Percentiles rank a stretch among this genome's conserved stretches.
Conservation (phyloP, 2,329 filamentous ascomycete genomes). For the Stagonosporopsis chrysanthemi region DNA sequence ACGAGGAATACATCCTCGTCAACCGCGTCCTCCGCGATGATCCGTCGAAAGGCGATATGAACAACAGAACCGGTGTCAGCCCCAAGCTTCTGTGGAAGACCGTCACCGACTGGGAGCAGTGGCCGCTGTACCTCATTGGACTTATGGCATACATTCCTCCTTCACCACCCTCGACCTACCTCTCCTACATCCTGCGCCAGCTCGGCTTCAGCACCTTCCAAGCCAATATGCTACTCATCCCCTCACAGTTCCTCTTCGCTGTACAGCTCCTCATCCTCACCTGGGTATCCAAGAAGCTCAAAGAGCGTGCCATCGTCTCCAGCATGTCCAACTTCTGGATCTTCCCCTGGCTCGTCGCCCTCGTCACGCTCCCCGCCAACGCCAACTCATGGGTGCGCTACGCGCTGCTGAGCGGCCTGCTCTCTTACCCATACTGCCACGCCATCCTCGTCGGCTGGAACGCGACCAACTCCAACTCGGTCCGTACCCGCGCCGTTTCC, state of each 20-base stretch:
- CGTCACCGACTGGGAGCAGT: slow-evolving; percentile 41
- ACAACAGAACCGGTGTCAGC: slow-evolving; percentile 41
- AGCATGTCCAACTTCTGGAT: slow-evolving; percentile 65
- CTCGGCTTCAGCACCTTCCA: slow-evolving; percentile 70
- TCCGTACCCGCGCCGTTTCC: slow-evolving; percentile 51
- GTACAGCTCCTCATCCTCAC: slow-evolving; percentile 55
- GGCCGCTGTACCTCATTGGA: slow-evolving; percentile 45
- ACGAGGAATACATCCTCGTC: slow-evolving; percentile 67
- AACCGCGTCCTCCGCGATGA: slow-evolving; percentile 67
- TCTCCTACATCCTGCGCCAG: slow-evolving; percentile 65
- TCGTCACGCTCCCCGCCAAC: slow-evolving; percentile 56
- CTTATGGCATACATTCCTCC: slow-evolving; percentile 54
- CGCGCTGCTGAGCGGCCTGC: slow-evolving; percentile 57
- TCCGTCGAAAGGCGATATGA: slow-evolving; percentile 64
- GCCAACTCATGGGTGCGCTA: slow-evolving; percentile 61
- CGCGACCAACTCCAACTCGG: slow-evolving; percentile 50
- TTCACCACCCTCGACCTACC: slow-evolving; percentile 35
- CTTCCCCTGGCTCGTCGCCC: slow-evolving; percentile 64
- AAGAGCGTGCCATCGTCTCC: slow-evolving; percentile 57
- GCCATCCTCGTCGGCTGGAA: slow-evolving; percentile 53
- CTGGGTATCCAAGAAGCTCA: slow-evolving; percentile 56
- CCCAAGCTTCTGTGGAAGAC: slow-evolving; percentile 31
- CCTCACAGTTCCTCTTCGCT: slow-evolving; percentile 50
- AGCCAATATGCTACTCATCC: slow-evolving; percentile 69
- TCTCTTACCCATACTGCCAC: slow-evolving; percentile 63